A percentile compares a stretch with the other conserved stretches of the same genome.
phyloP scores from a whole-genome alignment of 2,329 filamentous ascomycete genomes.

The Pseudocercospora fuligena region DNA sequence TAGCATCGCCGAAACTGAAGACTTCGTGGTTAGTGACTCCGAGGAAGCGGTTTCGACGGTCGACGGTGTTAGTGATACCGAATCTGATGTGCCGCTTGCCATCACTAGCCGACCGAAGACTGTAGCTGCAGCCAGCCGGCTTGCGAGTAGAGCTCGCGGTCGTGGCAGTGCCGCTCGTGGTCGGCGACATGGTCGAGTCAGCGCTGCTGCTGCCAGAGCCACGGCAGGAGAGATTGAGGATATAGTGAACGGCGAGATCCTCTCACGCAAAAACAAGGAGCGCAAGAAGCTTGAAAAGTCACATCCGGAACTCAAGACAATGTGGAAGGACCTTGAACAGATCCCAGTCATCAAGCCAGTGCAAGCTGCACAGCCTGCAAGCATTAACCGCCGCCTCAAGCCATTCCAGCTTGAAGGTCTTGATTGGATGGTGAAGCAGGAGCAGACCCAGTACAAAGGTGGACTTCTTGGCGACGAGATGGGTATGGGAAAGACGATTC shows the following conservation, averaged over 20 bases:
- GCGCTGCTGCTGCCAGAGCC: slow-evolving; percentile 24
- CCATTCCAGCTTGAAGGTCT: slow-evolving; percentile 92
- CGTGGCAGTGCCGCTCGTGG: slow-evolving; percentile 16
- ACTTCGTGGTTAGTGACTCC: slow-evolving; percentile 36
- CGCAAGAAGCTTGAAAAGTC: slow-evolving; percentile 71
- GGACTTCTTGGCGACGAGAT: slow-evolving; percentile 96
- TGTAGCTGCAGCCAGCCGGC: slow-evolving; percentile 7
- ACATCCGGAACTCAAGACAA: slow-evolving; percentile 78
- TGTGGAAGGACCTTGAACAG: slow-evolving; percentile 80
- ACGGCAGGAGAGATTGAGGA: slow-evolving; percentile 30
- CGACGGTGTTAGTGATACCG: slow-evolving; percentile 32
- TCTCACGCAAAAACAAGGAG: slow-evolving; percentile 49
- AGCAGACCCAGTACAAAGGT: slow-evolving; percentile 81
- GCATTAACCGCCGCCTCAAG: slow-evolving; percentile 83
- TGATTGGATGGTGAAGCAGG: slow-evolving; percentile 92
- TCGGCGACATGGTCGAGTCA: slow-evolving; percentile 34
- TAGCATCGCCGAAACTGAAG: slow-evolving; percentile 35
- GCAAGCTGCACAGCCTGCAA: slow-evolving; percentile 71
- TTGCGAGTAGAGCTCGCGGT: slow-evolving; percentile 16
- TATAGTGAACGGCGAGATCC: slow-evolving; percentile 20
- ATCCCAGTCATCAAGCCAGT: slow-evolving; percentile 69
- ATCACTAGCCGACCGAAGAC: slow-evolving; percentile 5
- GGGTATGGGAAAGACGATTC: slow-evolving; percentile 98
- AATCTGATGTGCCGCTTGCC: slow-evolving; percentile 38
- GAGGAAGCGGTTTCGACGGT: slow-evolving; percentile 30